Conservation (phyloP, 306 rosid species). For the Cajanus cajan region DNA sequence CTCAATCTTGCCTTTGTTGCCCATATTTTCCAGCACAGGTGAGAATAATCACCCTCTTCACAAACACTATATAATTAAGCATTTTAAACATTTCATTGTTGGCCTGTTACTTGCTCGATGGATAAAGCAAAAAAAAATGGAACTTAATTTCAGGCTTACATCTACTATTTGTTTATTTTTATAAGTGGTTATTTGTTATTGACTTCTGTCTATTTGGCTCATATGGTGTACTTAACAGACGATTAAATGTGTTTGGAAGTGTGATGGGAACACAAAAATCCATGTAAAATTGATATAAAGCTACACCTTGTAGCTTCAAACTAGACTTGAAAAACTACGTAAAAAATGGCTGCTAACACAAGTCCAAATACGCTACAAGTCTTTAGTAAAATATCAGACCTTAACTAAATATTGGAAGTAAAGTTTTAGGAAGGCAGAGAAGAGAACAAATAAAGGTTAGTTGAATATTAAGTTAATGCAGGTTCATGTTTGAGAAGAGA, state of each 20-base stretch:
- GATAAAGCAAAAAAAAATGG: not conserved
- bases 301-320: no score
- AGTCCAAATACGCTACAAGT: no score
- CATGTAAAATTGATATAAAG: no score
- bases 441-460: not conserved
- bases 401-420: not conserved
- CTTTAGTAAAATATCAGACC: not conserved
- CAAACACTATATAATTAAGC: not conserved
- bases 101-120: not conserved
- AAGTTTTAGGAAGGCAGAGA: not conserved
- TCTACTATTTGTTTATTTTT: not conserved
- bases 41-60: constrained; percentile 33
- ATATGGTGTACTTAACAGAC: not conserved
- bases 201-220: not conserved
- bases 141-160: not conserved
- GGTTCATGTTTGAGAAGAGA: not conserved
- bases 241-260: not conserved
- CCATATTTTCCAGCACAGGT: constrained; percentile 95
- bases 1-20: constrained; percentile 98
- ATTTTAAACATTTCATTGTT: not conserved
- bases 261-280: no score
- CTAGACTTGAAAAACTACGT: no score
- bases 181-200: not conserved
- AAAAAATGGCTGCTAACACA: no score
- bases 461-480: not conserved